phyloP scores from a whole-genome alignment of 202 grass and related monocot genomes.

The Zoysia matrella region DNA sequence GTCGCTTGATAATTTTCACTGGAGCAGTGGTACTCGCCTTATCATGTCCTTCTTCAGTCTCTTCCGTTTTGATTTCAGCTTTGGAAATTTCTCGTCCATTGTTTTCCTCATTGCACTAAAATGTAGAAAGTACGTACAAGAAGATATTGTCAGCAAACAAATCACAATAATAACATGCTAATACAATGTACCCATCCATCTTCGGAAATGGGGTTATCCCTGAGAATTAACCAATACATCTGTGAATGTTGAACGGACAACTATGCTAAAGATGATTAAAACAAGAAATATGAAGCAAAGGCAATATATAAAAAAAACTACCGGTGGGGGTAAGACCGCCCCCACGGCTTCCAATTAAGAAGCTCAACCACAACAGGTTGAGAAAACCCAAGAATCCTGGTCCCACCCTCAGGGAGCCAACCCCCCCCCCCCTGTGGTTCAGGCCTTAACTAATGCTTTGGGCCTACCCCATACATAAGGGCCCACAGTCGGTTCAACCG shows the following conservation, averaged over 20 bases:
- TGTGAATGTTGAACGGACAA: background rate
- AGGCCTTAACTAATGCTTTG: no score
- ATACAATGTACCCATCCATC: constrained; percentile 5
- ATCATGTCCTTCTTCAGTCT: constrained; percentile 46
- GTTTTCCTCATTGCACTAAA: constrained; percentile 60
- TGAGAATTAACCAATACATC: constrained; percentile 33
- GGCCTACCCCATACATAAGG: no score
- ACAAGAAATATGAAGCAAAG: constrained; percentile 10
- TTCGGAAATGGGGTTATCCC: background rate
- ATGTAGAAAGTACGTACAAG: constrained; percentile 19
- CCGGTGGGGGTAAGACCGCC: no score
- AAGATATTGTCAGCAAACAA: constrained; percentile 29
- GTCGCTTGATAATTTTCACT: constrained; percentile 50
- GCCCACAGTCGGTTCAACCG: no score
- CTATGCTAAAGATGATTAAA: constrained; percentile 2
- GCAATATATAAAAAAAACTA: no score
- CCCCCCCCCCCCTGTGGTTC: no score
- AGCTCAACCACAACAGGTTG: no score
- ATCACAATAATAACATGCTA: constrained; percentile 33
- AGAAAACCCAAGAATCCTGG: no score
- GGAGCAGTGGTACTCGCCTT: constrained; percentile 46
- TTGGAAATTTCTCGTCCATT: constrained; percentile 51
- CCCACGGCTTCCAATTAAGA: no score
- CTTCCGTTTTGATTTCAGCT: constrained; percentile 49
- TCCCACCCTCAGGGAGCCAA: no score